These are phyloP conservation scores for Geranomyces variabilis DNA, from an alignment of 192 early-diverging fungal genomes.

Conservation along the genomic window DNA sequence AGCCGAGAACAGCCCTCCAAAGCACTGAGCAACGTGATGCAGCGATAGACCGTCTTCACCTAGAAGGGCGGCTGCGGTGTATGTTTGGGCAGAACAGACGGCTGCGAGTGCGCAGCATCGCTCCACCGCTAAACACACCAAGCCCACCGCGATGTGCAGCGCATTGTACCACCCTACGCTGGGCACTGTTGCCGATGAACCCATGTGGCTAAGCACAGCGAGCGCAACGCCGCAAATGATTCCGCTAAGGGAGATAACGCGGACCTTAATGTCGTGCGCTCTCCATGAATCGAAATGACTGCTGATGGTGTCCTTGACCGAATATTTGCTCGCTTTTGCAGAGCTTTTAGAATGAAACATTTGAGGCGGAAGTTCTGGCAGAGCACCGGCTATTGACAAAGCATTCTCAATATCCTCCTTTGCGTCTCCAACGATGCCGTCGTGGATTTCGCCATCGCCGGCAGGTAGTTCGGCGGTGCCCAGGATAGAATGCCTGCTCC, in stretches of 20 bases:
- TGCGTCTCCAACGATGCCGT: no score
- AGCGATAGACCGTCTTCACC: background rate
- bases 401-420: no score
- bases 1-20: background rate
- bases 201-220: background rate
- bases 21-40: background rate
- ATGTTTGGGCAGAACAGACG: background rate
- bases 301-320: no score
- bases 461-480: no score
- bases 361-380: no score
- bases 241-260: background rate
- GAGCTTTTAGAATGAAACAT: no score
- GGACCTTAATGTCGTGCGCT: no score
- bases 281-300: no score
- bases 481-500: no score
- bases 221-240: background rate
- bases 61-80: background rate
- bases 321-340: no score
- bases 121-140: background rate
- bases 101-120: background rate
- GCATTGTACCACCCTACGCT: background rate
- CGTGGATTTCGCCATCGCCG: no score
- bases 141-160: background rate
- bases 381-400: no score
- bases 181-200: background rate